These are phyloP conservation scores for Heterobasidion occidentale DNA, from an alignment of 1,284 basidiomycete species.

Conservation along the genomic window DNA sequence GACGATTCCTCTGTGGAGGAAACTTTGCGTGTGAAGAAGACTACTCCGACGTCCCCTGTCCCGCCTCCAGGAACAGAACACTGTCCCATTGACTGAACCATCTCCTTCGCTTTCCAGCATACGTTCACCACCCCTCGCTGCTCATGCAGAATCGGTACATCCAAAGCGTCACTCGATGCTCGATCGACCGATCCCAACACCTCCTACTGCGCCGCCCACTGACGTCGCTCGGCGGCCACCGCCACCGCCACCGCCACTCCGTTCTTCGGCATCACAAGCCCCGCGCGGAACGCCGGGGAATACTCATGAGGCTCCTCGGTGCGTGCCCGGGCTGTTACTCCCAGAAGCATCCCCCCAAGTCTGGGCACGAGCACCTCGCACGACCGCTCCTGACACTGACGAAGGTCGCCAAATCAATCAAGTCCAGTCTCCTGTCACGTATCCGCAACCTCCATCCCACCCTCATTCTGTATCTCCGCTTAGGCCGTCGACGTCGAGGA, in stretches of 20 bases:
- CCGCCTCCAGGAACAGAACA: too few species aligned
- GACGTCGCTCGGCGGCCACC: conserved; percentile 5
- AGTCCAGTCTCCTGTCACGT: neutral
- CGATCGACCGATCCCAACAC: conserved; percentile 15
- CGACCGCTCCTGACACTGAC: neutral
- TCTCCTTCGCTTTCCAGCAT: conserved; percentile 1
- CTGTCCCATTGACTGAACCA: neutral
- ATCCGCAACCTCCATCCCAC: neutral
- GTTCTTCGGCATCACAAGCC: neutral
- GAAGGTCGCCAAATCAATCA: neutral
- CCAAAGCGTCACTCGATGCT: conserved; percentile 15
- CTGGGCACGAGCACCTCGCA: too few species aligned
- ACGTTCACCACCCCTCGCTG: neutral
- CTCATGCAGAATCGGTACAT: neutral
- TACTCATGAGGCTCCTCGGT: neutral
- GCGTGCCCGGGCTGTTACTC: neutral
- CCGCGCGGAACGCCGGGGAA: neutral
- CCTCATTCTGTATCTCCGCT: neutral
- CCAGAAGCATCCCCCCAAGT: neutral
- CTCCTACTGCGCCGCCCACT: conserved; percentile 1
- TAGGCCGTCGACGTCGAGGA: neutral
- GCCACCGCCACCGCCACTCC: conserved; percentile 15
- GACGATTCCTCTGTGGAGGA: conserved; percentile 11
- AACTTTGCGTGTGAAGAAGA: neutral
- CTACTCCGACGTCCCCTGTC: neutral